Evolutionary conservation across 768 basidiomycete genomes (phyloP), one percentile per base, ranked within the genome.

Genomic region (Mycena capillaripes): DNA sequence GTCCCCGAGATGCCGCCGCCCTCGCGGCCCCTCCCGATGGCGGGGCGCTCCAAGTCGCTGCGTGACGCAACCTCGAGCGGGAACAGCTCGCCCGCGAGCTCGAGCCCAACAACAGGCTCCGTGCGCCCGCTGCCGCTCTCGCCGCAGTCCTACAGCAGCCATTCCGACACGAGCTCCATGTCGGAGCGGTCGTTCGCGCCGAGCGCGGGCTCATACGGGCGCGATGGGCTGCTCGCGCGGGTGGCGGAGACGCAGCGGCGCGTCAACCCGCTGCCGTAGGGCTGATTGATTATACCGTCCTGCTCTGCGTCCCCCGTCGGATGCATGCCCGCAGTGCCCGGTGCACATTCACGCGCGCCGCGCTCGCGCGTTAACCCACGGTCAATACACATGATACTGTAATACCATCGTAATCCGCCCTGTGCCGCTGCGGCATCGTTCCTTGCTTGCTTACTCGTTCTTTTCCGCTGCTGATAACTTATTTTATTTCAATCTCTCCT

Each of bases 1-100:
- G 92, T 94, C 7, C 93, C 93, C 2, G 83, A 86, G 56, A 84
- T 83, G 21, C 79, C 85, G 2, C 76, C 82, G 44, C 64, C 55
- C 36, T 21, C 42, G 17, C 36, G 12, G 36, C n/a, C 32, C 52
- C 6, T 10, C 46, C 36, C 32, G 29, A 55, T 9, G 34, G 58
- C 19, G 17, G 10, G 11, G 38, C 38, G 38, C 7, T 38, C 38
- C 11, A 38, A 16, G 38, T 38, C 38, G 38, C 38, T 38, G 38
- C 38, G 16, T 10, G 38, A 9, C 21, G 53, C 30, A 9, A 40
- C 30, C n/a, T 9, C 44, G 21, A n/a, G 16, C 16, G 53, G 32
- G 19, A 29, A 8, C 34, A 17, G 25, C 30, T 64, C 62, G 30
- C 55, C 34, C 34, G n/a, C n/a, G n/a, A n/a, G n/a, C n/a, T n/a